phyloP scores from a whole-genome alignment of 345 rosid genomes.

The Lumnitzera littorea region DNA sequence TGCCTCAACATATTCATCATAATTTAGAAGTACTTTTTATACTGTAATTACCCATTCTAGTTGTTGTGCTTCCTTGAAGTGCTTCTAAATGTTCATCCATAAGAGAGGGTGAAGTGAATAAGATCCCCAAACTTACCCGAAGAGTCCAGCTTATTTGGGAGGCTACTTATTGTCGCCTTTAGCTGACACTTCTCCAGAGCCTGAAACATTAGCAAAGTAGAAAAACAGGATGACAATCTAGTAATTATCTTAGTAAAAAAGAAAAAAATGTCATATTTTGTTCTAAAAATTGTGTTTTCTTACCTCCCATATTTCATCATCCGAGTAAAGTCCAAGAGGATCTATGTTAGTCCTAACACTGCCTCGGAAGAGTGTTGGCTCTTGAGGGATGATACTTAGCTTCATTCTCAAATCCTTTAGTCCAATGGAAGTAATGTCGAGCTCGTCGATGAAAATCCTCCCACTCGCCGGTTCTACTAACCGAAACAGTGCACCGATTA shows the following conservation, averaged over 20 bases:
- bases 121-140: slow-evolving; percentile 28
- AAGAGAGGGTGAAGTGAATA: too few relatives aligned
- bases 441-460: slow-evolving; percentile 54
- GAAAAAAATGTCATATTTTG: too few relatives aligned
- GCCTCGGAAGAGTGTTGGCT: slow-evolving; percentile 80
- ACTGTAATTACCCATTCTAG: too few relatives aligned
- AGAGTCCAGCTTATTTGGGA: slow-evolving; percentile 58
- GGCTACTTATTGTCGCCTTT: slow-evolving; percentile 45
- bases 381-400: slow-evolving; percentile 97
- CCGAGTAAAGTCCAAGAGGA: slow-evolving; percentile 69
- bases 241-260: background rate
- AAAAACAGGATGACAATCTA: background rate
- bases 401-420: slow-evolving; percentile 77
- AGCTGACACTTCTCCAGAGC: slow-evolving; percentile 75
- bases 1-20: too few relatives aligned
- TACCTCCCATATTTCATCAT: slow-evolving; percentile 80
- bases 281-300: background rate
- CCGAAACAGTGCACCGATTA: slow-evolving; percentile 82
- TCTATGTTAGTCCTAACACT: slow-evolving; percentile 77
- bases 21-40: too few relatives aligned
- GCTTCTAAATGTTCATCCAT: too few relatives aligned
- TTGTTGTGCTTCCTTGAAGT: too few relatives aligned
- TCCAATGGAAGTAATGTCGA: slow-evolving; percentile 72
- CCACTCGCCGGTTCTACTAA: slow-evolving; percentile 81
- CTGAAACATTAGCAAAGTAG: slow-evolving; percentile 10